phyloP scores from a whole-genome alignment of 2,329 filamentous ascomycete genomes.

The Calonectria montana region DNA sequence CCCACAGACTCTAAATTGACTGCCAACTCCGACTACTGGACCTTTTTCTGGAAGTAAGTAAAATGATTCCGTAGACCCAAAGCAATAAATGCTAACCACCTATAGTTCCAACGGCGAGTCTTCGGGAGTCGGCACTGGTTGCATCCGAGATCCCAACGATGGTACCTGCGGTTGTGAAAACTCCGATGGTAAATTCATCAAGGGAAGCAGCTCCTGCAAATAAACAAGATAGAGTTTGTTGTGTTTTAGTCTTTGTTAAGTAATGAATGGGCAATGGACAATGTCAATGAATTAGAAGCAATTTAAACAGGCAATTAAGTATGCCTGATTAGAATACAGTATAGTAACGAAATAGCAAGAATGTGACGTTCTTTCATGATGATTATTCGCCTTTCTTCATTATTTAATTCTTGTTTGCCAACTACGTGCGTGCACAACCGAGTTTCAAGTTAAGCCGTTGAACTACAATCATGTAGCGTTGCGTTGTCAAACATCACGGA shows the following conservation, averaged over 20 bases:
- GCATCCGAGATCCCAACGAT: conserved; percentile 37
- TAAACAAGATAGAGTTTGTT: not conserved
- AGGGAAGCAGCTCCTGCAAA: conserved; percentile 30
- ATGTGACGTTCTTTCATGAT: not conserved
- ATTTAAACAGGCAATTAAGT: not conserved
- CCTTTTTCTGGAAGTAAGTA: conserved; percentile 42
- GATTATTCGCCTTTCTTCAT: not conserved
- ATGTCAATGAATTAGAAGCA: not conserved
- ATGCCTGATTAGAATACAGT: not conserved
- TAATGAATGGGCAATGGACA: not conserved
- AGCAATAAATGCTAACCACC: conserved; percentile 1
- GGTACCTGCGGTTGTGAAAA: conserved; percentile 40
- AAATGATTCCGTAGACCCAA: too few relatives aligned
- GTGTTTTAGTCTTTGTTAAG: not conserved
- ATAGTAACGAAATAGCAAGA: not conserved
- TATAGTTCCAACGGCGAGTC: conserved; percentile 31
- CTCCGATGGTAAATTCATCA: conserved; percentile 35
- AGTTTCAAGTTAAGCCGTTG: too few relatives aligned
- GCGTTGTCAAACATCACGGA: too few relatives aligned
- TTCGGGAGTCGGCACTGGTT: conserved; percentile 37
- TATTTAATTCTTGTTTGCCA: too few relatives aligned
- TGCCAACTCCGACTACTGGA: conserved; percentile 37
- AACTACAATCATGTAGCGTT: too few relatives aligned
- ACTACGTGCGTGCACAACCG: too few relatives aligned
- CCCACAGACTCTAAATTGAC: conserved; percentile 27